These are phyloP conservation scores for Linnemannia hyalina DNA, from an alignment of 192 early-diverging fungal genomes.

Conservation along the genomic window DNA sequence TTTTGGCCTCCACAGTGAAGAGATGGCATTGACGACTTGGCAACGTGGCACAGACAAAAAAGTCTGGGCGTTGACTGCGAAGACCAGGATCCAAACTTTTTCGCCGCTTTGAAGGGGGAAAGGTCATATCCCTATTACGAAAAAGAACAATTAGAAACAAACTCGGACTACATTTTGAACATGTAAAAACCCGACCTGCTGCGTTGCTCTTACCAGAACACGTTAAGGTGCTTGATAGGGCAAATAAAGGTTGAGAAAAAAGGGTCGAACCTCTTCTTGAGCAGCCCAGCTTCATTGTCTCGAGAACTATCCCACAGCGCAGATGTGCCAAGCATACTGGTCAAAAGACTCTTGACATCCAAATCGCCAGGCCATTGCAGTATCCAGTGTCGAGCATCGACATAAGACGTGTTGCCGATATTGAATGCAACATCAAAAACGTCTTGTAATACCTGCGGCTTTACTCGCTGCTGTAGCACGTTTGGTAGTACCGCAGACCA, in stretches of 20 bases:
- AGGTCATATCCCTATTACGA: constrained; percentile 9
- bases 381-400: constrained; percentile 14
- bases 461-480: neutral
- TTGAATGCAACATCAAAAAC: constrained; percentile 7
- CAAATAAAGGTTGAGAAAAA: constrained; percentile 16
- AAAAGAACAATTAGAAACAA: constrained; percentile 11
- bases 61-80: constrained; percentile 8
- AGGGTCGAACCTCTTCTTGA: constrained; percentile 13
- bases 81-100: constrained; percentile 9
- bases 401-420: constrained; percentile 10
- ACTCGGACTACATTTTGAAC: too few relatives aligned
- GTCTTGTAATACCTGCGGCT: neutral
- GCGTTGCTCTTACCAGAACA: constrained; percentile 16
- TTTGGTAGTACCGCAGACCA: neutral
- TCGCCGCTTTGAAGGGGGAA: constrained; percentile 18
- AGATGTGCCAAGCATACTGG: constrained; percentile 15
- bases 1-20: constrained; percentile 23
- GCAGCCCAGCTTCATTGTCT: constrained; percentile 16
- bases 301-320: constrained; percentile 14
- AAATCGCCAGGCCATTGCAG: constrained; percentile 11
- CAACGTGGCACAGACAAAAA: constrained; percentile 13
- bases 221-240: neutral
- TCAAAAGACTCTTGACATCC: constrained; percentile 2
- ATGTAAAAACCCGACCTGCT: neutral
- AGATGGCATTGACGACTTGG: constrained; percentile 7